Evolutionary conservation across 2,329 filamentous ascomycete species (phyloP), one percentile per base, ranked within the genome.

Genomic region (Rhynchosporium graminicola): DNA sequence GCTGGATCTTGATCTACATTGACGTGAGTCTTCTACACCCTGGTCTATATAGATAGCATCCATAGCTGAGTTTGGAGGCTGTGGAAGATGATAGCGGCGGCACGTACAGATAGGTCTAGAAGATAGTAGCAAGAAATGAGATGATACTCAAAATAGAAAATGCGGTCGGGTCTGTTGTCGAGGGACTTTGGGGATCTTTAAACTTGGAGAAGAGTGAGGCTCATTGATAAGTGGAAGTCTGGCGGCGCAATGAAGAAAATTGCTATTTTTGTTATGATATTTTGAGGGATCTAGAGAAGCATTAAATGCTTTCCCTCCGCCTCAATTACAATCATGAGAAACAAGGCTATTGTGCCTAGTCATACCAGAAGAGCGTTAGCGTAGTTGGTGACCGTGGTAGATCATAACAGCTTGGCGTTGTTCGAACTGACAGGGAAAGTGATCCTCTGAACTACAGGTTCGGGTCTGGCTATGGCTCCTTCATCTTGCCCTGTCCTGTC

Each of bases 41-140:
- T 67, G 66, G 63, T 70, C 68, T 70, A 73, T 70, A 73, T 72
- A 73, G 64, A 65, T 67, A 65, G 67, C 67, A 63, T 73, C 71
- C 71, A 74, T 73, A 59, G 57, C 60, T 66, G 60, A 65, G 56
- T 62, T 38, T 61, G 67, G 65, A 20, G 69, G 71, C 70, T 72
- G 70, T 69, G 68, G 70, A 60, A 66, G 64, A 65, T 70, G 67
- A 69, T 63, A 64, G 69, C 69, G 68, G 69, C 64, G 68, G 68
- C 64, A 72, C 70, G 65, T 71, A 70, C 69, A 63, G 60, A 64
- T 65, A 55, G 61, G 67, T 67, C 66, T 63, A 62, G 62, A 65
- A 63, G 63, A 63, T 63, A 40, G 54, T 45, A 40, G 56, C 45
- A 40, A 48, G 31, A 48, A 45, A 54, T 42, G 33, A 58, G 56